A percentile compares a stretch with the other conserved stretches of the same genome.
Conservation (phyloP, 2,329 filamentous ascomycete genomes). For the Orbilia ellipsospora region DNA sequence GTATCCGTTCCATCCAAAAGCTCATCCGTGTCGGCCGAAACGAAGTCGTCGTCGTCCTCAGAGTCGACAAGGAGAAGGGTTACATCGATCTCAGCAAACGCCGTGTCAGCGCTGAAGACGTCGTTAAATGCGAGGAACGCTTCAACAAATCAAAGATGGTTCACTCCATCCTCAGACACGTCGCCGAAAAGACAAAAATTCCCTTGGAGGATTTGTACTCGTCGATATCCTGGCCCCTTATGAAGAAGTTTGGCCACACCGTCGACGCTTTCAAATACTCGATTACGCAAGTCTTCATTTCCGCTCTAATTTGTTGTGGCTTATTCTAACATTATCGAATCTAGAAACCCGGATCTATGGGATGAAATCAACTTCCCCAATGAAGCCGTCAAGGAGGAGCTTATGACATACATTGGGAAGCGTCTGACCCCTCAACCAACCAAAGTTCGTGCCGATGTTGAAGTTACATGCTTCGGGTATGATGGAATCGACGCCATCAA, state of each 20-base stretch:
- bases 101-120: conserved; percentile 96
- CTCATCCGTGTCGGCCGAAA: conserved; percentile 97
- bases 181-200: conserved; percentile 93
- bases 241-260: conserved; percentile 96
- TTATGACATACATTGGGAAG: conserved; percentile 96
- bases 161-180: conserved; percentile 98
- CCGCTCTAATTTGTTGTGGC: not conserved
- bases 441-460: conserved; percentile 97
- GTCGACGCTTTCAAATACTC: conserved; percentile 99
- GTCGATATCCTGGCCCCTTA: conserved; percentile 94
- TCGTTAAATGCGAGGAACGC: conserved; percentile 97
- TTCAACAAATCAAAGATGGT: conserved; percentile 99
- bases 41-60: conserved; percentile 96
- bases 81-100: conserved; percentile 99
- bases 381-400: conserved; percentile 84
- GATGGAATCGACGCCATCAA: conserved; percentile 99
- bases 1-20: conserved; percentile 99
- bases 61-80: conserved; percentile 99
- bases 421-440: conserved; percentile 97
- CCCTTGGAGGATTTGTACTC: conserved; percentile 97
- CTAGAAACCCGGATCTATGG: conserved; percentile 93
- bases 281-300: conserved; percentile 77
- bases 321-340: conserved; percentile 23
- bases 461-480: conserved; percentile 94
- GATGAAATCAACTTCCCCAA: conserved; percentile 89